Evolutionary conservation across 331 rosid species (phyloP).

Genomic region (Acacia pycnantha): DNA sequence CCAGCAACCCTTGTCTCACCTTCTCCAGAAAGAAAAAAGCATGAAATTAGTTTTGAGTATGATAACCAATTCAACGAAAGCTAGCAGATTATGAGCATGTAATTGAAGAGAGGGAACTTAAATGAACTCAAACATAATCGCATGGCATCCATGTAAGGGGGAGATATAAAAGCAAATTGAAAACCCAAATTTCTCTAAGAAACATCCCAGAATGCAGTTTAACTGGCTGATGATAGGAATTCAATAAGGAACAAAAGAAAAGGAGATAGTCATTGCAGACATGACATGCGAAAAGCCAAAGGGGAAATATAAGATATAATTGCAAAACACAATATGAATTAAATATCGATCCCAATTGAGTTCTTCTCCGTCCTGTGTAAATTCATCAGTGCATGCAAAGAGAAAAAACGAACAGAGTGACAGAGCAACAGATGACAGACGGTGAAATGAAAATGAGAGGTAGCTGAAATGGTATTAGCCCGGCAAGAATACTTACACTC

Average conservation of each 20-base stretch:
- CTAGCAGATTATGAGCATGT: not conserved
- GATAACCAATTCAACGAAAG: conserved; percentile 1
- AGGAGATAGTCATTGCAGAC: not conserved
- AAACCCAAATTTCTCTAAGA: not conserved
- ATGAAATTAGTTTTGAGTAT: conserved; percentile 9
- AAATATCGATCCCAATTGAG: not conserved
- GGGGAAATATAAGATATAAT: conserved; percentile 14
- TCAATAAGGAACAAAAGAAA: not conserved
- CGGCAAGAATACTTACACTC: not conserved
- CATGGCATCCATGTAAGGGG: not conserved
- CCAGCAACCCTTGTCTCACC: conserved; percentile 19
- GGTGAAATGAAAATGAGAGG: not conserved
- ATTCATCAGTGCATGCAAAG: not conserved
- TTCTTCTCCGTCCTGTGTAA: not conserved
- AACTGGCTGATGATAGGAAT: not conserved
- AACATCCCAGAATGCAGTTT: not conserved
- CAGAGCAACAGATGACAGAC: not conserved
- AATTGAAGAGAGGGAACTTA: not conserved
- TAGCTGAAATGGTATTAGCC: not conserved
- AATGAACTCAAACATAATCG: not conserved
- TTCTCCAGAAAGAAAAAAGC: conserved; percentile 39
- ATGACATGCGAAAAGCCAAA: not conserved
- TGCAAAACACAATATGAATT: not conserved
- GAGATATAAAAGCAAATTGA: not conserved
- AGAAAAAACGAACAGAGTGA: not conserved